Base-by-base conservation (phyloP, 176 grass and related monocot genomes). In the Zoysia pacifica region DNA sequence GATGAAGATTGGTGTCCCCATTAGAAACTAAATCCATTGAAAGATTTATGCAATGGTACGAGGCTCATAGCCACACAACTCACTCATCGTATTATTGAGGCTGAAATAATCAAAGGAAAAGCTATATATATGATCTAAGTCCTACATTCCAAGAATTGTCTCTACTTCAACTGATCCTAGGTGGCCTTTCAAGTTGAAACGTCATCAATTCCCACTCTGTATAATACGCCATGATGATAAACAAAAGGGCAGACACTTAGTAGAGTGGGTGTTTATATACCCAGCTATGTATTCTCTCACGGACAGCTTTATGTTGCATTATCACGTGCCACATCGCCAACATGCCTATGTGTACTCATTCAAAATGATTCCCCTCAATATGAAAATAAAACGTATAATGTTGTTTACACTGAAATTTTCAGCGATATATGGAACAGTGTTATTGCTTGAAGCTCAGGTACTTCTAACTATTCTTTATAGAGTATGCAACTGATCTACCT, bases 151-250 rank as follows among this genome's bases (percentile, higher is more conserved):
- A 13, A 8, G 72, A 3, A 75, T 77, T 3, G 20, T 64, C 3
- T 63, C 58, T 7, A 76, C 58, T 44, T 76, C 58, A 62, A 45
- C 7, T 7, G 0, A 76, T 8, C 36, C 56, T 1, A 76, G 19
- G 9, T 63, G 58, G 56, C 82, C 82, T 7, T 85, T 85, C 38
- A 68, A 48, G 13, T 7, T 85, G 5, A 67, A 39, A 4, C 41
- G 73, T 9, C 62, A 56, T 1, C 64, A 78, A 2, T 85, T 77
- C 36, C 82, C 64, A 1, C n/a, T 85, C 3, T 0, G 3, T 85
- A 6, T 77, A n/a, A 1, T 85, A 85, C 70, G 73, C 72, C 6
- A 85, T 85, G 82, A 85, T 74, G 7, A 84, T 84, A 1, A 84
- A 84, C 6, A 84, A 77, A 8, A 74, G 79, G 79, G 11, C 54